phyloP scores from a whole-genome alignment of 2,329 filamentous ascomycete genomes.

The Hymenoscyphus occultus region DNA sequence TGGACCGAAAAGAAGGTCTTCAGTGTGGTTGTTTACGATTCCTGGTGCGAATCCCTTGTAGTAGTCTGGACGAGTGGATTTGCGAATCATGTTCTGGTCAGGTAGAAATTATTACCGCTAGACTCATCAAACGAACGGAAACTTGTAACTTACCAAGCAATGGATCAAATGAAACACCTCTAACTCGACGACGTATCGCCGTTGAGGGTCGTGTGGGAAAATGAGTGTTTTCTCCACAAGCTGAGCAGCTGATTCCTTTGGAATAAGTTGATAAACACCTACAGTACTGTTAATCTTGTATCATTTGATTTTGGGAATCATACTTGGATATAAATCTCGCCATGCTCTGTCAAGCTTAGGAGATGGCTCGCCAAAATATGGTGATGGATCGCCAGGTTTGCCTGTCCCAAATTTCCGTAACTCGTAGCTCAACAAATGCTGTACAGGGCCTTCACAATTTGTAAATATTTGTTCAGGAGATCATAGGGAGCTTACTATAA shows the following conservation, averaged over 20 bases:
- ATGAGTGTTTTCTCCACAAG: neutral
- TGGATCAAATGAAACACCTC: neutral
- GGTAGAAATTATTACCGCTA: neutral
- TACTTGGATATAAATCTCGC: neutral
- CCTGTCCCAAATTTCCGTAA: neutral
- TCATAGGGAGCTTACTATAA: neutral
- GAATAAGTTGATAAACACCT: neutral
- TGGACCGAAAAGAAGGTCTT: no score
- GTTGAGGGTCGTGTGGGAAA: neutral
- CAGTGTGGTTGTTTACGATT: no score
- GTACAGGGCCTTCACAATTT: neutral
- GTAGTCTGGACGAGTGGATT: neutral
- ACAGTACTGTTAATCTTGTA: neutral
- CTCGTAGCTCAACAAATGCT: neutral
- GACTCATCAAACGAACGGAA: neutral
- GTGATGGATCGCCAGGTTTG: neutral
- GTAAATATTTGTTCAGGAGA: neutral
- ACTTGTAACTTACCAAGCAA: neutral
- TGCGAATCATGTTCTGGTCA: neutral
- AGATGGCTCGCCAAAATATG: neutral
- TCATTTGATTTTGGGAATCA: neutral
- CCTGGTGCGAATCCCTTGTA: neutral
- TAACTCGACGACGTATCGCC: neutral
- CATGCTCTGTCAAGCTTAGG: neutral
- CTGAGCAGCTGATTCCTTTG: neutral